Conservation (phyloP, 148 eudicot species). For the Polygonum maritimum region DNA sequence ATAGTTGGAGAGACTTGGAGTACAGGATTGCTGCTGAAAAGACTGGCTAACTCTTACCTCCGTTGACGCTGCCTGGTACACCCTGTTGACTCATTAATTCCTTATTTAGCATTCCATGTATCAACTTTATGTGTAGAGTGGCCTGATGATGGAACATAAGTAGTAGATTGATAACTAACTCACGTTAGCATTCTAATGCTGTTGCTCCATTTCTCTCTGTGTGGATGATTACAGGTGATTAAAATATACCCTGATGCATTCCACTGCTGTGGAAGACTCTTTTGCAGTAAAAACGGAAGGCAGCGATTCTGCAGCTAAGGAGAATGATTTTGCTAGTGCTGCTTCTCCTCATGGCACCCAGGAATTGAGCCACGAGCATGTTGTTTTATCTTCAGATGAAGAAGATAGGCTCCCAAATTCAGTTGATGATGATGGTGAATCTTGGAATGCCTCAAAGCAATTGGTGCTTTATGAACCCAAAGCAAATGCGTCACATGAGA, state of each 20-base stretch:
- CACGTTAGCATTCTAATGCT: not conserved
- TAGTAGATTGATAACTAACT: not conserved
- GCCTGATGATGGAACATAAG: not conserved
- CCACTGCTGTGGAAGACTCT: not conserved
- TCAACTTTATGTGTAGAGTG: not conserved
- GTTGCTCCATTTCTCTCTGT: not conserved
- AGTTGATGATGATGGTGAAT: not conserved
- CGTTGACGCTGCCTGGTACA: not conserved
- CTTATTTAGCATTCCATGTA: not conserved
- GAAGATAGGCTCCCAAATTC: not conserved
- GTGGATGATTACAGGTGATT: not conserved
- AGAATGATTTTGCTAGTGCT: not conserved
- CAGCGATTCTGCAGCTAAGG: not conserved
- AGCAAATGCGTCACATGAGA: not conserved
- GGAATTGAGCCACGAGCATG: constrained; percentile 2
- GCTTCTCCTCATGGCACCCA: not conserved
- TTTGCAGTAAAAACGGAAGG: not conserved
- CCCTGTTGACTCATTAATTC: not conserved
- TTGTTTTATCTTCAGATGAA: not conserved
- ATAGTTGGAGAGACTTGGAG: not conserved
- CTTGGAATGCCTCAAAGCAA: constrained; percentile 43
- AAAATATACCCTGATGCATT: constrained; percentile 1
- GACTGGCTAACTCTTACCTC: not conserved
- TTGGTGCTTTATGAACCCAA: constrained; percentile 51
- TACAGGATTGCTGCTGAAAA: not conserved